phyloP scores from a whole-genome alignment of 352 stramenopile genomes.

The Globisporangium middletonii region DNA sequence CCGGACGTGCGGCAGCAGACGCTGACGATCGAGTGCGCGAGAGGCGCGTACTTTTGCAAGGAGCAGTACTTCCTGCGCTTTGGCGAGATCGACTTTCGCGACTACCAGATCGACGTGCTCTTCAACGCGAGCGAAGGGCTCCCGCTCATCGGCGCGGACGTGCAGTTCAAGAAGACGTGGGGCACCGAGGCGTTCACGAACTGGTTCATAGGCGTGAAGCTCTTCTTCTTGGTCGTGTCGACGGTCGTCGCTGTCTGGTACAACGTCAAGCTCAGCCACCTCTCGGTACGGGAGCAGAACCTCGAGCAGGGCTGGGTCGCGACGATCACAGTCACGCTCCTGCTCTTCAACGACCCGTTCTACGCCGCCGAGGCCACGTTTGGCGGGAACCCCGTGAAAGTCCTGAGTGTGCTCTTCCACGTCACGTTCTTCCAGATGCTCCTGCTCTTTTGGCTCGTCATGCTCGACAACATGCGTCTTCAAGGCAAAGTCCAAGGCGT shows the following conservation, averaged over 20 bases:
- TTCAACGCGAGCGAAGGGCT: conserved; percentile 43
- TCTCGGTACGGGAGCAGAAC: conserved; percentile 46
- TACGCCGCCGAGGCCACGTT: conserved; percentile 42
- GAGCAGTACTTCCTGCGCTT: conserved; percentile 48
- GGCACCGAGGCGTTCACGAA: conserved; percentile 40
- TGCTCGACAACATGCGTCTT: conserved; percentile 51
- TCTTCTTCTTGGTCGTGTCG: conserved; percentile 47
- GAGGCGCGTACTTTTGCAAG: conserved; percentile 28
- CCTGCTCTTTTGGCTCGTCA: conserved; percentile 51
- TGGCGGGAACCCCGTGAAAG: conserved; percentile 38
- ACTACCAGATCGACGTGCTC: conserved; percentile 51
- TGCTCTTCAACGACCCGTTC: conserved; percentile 61
- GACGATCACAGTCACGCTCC: conserved; percentile 33
- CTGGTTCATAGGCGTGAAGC: conserved; percentile 53
- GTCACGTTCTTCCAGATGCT: conserved; percentile 56
- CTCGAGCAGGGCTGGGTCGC: conserved; percentile 53
- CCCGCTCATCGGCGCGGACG: conserved; percentile 28
- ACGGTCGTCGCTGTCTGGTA: conserved; percentile 32
- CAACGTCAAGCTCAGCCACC: conserved; percentile 31
- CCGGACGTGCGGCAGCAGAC: conserved; percentile 28
- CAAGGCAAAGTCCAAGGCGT: conserved; percentile 40
- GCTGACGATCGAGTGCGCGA: conserved; percentile 26
- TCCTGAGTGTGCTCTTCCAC: conserved; percentile 48
- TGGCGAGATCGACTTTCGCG: conserved; percentile 42
- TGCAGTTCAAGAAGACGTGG: conserved; percentile 54